phyloP scores from a whole-genome alignment of 495 filamentous ascomycete genomes.

The Chaetomium cochliodes region DNA sequence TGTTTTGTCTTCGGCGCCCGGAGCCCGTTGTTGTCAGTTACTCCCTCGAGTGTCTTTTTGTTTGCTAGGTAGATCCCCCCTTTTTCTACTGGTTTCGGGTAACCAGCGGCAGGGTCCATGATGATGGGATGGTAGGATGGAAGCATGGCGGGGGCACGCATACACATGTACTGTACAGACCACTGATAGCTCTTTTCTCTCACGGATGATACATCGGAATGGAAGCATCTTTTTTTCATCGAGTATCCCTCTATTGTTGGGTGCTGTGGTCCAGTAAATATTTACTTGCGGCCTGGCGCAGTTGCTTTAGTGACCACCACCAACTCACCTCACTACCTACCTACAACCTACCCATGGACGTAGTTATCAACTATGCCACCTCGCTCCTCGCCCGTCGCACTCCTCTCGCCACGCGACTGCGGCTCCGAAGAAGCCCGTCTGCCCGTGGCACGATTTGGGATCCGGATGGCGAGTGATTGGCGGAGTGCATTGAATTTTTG shows the following conservation, averaged over 20 bases:
- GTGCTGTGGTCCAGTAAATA: neutral
- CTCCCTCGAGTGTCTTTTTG: no score
- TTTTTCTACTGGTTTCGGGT: neutral
- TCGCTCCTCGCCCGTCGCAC: neutral
- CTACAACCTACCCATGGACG: no score
- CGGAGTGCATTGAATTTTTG: neutral
- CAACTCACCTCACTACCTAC: neutral
- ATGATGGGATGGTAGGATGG: conserved; percentile 6
- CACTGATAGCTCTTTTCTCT: neutral
- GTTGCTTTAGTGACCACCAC: neutral
- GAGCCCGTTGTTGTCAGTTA: neutral
- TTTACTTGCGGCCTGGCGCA: neutral
- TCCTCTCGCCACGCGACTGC: neutral
- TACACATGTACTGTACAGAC: conserved; percentile 1
- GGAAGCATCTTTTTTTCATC: neutral
- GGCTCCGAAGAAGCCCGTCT: neutral
- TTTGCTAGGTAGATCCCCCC: neutral
- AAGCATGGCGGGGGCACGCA: conserved; percentile 13
- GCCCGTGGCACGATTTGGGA: neutral
- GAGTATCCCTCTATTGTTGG: neutral
- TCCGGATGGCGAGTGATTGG: neutral
- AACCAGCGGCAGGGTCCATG: neutral
- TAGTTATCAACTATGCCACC: neutral
- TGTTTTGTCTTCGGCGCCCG: conserved; percentile 1
- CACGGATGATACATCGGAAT: neutral